Conservation (phyloP, 2,329 filamentous ascomycete species). For the Verticillium longisporum region DNA sequence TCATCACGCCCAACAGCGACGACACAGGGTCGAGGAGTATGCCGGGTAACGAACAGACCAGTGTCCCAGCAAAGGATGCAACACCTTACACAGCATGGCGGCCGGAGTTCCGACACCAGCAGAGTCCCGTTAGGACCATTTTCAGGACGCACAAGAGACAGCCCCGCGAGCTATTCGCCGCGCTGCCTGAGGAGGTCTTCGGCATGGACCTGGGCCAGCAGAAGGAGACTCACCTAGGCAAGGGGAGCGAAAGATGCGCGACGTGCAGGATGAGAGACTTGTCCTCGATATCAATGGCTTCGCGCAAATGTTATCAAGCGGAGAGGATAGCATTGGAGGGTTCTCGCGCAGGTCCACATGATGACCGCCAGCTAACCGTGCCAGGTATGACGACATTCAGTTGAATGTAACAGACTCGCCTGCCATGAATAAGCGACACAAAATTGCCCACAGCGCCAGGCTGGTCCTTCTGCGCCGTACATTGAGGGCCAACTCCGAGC, state of each 20-base stretch:
- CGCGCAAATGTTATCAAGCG: constrained; percentile 44
- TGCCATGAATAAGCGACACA: constrained; percentile 50
- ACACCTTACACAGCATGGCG: constrained; percentile 13
- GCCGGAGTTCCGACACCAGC: constrained; percentile 16
- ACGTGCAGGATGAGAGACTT: constrained; percentile 61
- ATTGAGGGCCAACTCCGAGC: constrained; percentile 41
- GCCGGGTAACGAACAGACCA: constrained; percentile 29
- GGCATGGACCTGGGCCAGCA: constrained; percentile 48
- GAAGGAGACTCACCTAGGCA: constrained; percentile 41
- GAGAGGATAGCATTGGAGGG: constrained; percentile 45
- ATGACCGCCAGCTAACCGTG: not conserved
- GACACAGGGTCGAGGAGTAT: constrained; percentile 17
- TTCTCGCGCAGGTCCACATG: not conserved
- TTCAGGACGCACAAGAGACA: constrained; percentile 21
- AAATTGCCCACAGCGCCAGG: constrained; percentile 43
- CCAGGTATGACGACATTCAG: constrained; percentile 51
- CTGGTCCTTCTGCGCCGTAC: constrained; percentile 52
- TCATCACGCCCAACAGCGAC: constrained; percentile 20
- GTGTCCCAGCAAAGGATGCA: constrained; percentile 32
- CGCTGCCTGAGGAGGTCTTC: constrained; percentile 52
- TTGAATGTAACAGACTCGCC: constrained; percentile 50
- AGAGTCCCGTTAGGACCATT: constrained; percentile 7
- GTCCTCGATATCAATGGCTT: constrained; percentile 41
- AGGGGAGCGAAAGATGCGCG: constrained; percentile 45
- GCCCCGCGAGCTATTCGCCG: constrained; percentile 47